These are phyloP conservation scores for Microstroma glucosiphilum DNA, from an alignment of 1,284 basidiomycete species.

Conservation along the genomic window DNA sequence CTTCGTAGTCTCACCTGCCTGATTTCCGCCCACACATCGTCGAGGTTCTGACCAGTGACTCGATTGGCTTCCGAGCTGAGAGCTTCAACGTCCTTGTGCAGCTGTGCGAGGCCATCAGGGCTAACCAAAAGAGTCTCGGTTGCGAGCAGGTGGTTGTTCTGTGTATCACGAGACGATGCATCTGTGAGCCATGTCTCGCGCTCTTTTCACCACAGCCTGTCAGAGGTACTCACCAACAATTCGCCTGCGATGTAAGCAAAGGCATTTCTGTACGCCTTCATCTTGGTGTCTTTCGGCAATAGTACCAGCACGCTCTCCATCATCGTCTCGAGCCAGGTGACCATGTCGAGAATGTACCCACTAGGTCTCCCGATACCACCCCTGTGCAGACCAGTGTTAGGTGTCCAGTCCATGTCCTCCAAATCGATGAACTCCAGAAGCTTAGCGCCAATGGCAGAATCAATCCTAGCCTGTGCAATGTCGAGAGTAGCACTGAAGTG, in stretches of 20 bases:
- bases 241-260: conserved; percentile 76
- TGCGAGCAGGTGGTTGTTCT: conserved; percentile 29
- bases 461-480: conserved; percentile 71
- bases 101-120: conserved; percentile 15
- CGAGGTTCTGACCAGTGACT: background rate
- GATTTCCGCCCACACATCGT: conserved; percentile 10
- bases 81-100: conserved; percentile 23
- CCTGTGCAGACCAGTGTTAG: background rate
- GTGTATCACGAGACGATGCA: background rate
- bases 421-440: conserved; percentile 94
- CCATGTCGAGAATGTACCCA: conserved; percentile 86
- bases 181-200: background rate
- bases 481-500: conserved; percentile 68
- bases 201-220: conserved; percentile 13
- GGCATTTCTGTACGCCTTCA: conserved; percentile 78
- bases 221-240: conserved; percentile 70
- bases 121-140: conserved; percentile 19
- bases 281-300: conserved; percentile 67
- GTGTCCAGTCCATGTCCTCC: conserved; percentile 86
- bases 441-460: conserved; percentile 77
- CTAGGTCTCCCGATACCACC: conserved; percentile 59
- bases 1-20: conserved; percentile 5
- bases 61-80: conserved; percentile 7
- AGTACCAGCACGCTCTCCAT: conserved; percentile 86
- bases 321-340: conserved; percentile 92